phyloP scores from a whole-genome alignment of 306 rosid genomes.

The Citrullus mucosospermus region DNA sequence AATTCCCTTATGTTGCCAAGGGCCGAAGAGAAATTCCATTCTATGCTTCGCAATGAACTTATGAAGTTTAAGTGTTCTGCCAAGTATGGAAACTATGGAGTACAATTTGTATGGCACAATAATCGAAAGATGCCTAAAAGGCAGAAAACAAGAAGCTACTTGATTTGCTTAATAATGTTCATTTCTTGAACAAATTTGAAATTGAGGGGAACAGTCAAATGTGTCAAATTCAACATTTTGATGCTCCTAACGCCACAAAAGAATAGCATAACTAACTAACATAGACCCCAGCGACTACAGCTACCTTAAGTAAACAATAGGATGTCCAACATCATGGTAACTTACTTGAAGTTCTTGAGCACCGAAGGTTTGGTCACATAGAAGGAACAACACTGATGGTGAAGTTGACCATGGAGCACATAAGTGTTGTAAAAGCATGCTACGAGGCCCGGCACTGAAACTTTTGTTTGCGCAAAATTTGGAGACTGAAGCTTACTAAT shows the following conservation, averaged over 20 bases:
- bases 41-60: neutral
- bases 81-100: neutral
- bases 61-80: neutral
- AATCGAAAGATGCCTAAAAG: neutral
- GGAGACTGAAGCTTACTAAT: slow-evolving; percentile 19
- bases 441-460: slow-evolving; percentile 13
- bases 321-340: neutral
- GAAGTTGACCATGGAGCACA: slow-evolving; percentile 15
- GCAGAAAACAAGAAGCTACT: neutral
- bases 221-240: neutral
- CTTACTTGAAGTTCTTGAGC: slow-evolving; percentile 44
- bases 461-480: slow-evolving; percentile 17
- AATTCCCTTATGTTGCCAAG: neutral
- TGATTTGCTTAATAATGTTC: neutral
- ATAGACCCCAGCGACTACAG: neutral
- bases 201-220: neutral
- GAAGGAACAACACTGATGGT: slow-evolving; percentile 20
- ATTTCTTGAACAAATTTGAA: neutral
- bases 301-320: neutral
- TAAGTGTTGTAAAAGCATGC: slow-evolving; percentile 20
- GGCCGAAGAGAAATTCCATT: neutral
- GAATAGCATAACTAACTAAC: neutral
- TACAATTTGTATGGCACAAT: neutral
- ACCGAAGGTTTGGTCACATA: slow-evolving; percentile 24
- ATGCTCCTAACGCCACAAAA: neutral